phyloP scores from a whole-genome alignment of 108 stramenopile species.

The Fistulifera solaris region DNA sequence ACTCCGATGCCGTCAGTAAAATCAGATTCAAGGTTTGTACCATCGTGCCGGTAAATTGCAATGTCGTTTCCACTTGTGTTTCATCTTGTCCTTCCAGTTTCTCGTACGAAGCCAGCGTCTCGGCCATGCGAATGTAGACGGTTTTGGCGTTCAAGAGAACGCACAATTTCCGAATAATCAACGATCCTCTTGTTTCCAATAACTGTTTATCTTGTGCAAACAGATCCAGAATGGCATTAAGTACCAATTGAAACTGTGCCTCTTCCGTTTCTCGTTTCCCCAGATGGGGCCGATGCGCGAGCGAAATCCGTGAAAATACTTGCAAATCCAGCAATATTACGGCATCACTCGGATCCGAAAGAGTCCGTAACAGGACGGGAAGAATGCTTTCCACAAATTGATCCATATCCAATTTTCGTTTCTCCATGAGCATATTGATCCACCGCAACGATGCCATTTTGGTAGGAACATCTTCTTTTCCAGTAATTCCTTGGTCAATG shows the following conservation, averaged over 20 bases:
- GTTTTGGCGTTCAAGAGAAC: conserved; percentile 87
- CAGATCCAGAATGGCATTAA: conserved; percentile 84
- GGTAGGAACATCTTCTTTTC: conserved; percentile 86
- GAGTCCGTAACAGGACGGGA: conserved; percentile 84
- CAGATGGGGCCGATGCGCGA: conserved; percentile 19
- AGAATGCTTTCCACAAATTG: conserved; percentile 76
- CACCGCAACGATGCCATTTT: conserved; percentile 89
- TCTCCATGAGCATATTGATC: conserved; percentile 98
- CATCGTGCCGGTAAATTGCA: conserved; percentile 93
- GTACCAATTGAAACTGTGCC: conserved; percentile 83
- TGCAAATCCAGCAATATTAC: conserved; percentile 89
- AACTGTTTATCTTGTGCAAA: conserved; percentile 84
- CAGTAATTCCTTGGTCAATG: conserved; percentile 77
- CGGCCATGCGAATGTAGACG: conserved; percentile 89
- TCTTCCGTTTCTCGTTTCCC: conserved; percentile 33
- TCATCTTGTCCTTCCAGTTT: conserved; percentile 19
- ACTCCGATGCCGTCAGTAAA: conserved; percentile 91
- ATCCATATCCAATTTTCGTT: conserved; percentile 86
- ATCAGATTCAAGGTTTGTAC: conserved; percentile 97
- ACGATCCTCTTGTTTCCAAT: conserved; percentile 90
- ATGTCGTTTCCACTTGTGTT: conserved; percentile 31
- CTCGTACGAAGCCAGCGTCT: conserved; percentile 62
- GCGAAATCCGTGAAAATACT: conserved; percentile 87
- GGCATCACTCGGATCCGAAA: conserved; percentile 88
- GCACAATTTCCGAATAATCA: conserved; percentile 94